Evolutionary conservation across 192 early-diverging fungal species (phyloP).

Genomic region (Gonapodya prolifera): DNA sequence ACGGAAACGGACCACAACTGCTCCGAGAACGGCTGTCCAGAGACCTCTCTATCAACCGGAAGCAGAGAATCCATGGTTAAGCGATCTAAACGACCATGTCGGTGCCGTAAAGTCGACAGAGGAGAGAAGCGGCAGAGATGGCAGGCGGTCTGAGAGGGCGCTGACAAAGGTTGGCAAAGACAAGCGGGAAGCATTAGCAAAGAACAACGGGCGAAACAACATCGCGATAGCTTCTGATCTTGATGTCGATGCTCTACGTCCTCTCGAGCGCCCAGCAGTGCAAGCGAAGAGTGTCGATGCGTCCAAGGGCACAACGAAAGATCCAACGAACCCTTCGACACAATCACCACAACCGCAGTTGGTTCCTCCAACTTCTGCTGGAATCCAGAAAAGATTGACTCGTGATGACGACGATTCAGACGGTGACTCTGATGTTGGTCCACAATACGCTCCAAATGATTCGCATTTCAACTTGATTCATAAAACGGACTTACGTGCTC

Average conservation of each 20-base stretch:
- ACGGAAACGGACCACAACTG: too few species aligned
- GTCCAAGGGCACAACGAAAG: constrained; percentile 20
- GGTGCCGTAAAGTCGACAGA: too few species aligned
- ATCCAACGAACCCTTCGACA: constrained; percentile 18
- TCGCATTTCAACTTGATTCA: constrained; percentile 41
- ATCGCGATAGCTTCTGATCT: constrained; percentile 59
- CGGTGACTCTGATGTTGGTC: constrained; percentile 14
- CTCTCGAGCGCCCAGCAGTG: not conserved
- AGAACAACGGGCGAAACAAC: constrained; percentile 18
- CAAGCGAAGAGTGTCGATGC: constrained; percentile 52
- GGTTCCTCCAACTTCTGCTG: too few species aligned
- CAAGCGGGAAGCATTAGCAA: constrained; percentile 21
- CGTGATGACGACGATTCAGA: constrained; percentile 11
- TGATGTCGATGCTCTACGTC: constrained; percentile 9
- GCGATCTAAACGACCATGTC: not conserved
- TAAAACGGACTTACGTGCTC: constrained; percentile 34
- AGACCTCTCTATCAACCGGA: not conserved
- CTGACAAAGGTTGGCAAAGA: constrained; percentile 52
- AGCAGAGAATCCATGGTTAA: not conserved
- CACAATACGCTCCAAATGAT: constrained; percentile 20
- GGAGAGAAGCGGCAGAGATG: constrained; percentile 24
- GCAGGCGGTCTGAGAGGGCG: constrained; percentile 49
- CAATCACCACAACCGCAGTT: too few species aligned
- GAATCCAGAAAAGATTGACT: constrained; percentile 5
- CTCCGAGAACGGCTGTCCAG: not conserved